Evolutionary conservation across 2,329 filamentous ascomycete genomes (phyloP), one percentile per base, ranked within the genome.

Genomic region (Trichocomaceae sp.): DNA sequence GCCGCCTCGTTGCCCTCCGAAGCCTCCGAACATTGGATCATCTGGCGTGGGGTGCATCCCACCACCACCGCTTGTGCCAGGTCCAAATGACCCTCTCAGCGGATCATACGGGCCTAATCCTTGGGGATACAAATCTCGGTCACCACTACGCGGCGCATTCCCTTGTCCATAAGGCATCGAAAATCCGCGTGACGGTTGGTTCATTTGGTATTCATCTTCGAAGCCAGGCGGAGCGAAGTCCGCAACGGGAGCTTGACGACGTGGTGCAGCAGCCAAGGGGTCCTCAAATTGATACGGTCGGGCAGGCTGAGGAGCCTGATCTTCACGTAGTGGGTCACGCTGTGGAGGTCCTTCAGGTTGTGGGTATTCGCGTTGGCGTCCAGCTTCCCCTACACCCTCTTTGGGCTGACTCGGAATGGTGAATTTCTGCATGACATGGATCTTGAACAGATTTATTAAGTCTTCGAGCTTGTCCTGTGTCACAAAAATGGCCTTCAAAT

Each of bases 21-120:
- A 49, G 3, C 54, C 50, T 5, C 79, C 80, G 66, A 96, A 96
- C 47, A 96, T 72, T 6, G 89, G 90, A 66, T 97, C 91, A 63
- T 96, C 90, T 68, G 96, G 93, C 0, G 91, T 95, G 0, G 93
- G 93, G 71, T 96, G 88, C 93, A 99, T 99, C 0, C 93, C 93
- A 12, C 86, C 80, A 19, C 84, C 81, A 0, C 82, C 79, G n/a
- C 81, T 74, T 47, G 81, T 78, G 22, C 79, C 77, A 29, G 82
- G 81, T 6, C 84, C 81, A 54, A 89, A 82, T 2, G 81, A 80
- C 4, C 82, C 81, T 31, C 87, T 76, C 2, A 96, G 72, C 12
- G 92, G 90, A 69, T 96, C 91, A 63, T 90, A 78, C 0, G 91
- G 91, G 0, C 90, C 91, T 0, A 99, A 75, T 0, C 89, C 89